Percentiles rank a stretch among this genome's conserved stretches.
phyloP scores from a whole-genome alignment of 2,329 filamentous ascomycete genomes.

The Penicillium sp. region DNA sequence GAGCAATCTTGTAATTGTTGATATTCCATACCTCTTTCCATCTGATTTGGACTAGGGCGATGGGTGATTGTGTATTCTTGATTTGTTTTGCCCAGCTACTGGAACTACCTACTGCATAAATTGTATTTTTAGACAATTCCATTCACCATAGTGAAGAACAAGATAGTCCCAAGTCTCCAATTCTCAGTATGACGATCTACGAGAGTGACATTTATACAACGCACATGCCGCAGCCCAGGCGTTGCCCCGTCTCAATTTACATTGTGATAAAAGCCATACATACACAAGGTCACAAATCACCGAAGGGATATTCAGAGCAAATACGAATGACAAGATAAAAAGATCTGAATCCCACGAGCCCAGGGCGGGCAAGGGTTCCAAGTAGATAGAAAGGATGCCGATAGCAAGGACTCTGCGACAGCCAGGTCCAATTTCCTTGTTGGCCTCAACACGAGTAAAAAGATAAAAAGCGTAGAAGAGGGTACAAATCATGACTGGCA shows the following conservation, averaged over 20 bases:
- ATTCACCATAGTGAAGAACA: slow-evolving; percentile 12
- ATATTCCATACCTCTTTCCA: slow-evolving; percentile 13
- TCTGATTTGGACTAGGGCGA: slow-evolving; percentile 11
- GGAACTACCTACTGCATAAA: slow-evolving; percentile 22
- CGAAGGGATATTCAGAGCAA: slow-evolving; percentile 7
- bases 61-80: slow-evolving; percentile 15
- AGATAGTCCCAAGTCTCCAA: background rate
- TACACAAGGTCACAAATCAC: background rate
- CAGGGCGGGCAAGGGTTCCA: slow-evolving; percentile 6
- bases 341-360: slow-evolving; percentile 15
- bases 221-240: background rate
- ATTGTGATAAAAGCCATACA: slow-evolving; percentile 9
- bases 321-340: slow-evolving; percentile 7
- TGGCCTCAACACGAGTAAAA: slow-evolving; percentile 5
- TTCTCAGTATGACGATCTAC: background rate
- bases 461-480: background rate
- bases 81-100: slow-evolving; percentile 13
- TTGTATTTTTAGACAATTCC: slow-evolving; percentile 29
- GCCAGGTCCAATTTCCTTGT: slow-evolving; percentile 11
- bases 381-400: slow-evolving; percentile 8
- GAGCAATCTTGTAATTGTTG: slow-evolving; percentile 7
- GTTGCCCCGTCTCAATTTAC: slow-evolving; percentile 4
- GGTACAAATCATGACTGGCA: slow-evolving; percentile 17
- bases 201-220: background rate
- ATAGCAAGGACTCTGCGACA: slow-evolving; percentile 9